Base-by-base conservation (phyloP, 495 filamentous ascomycete species). In the Clavariopsis aquatica region DNA sequence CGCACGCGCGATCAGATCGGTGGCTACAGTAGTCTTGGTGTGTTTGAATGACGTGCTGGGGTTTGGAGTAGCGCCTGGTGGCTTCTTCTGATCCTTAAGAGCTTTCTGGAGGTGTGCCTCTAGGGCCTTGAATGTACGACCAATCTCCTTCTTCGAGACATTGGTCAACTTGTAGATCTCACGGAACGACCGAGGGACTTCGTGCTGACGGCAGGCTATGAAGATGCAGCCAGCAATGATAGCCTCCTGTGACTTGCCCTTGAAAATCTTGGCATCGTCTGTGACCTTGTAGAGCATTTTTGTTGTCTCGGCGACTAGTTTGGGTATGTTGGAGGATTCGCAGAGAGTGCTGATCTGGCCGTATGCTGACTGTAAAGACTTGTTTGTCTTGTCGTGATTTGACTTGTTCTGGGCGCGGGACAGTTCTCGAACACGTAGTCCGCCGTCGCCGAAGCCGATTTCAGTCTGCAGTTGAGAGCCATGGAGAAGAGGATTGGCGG, bases 181-280 rank as follows among this genome's bases (percentile, higher is more conserved):
- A 24, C 87, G 87, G 79, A 98, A 98, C 0, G 91, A 96, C 54
- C 95, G 87, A 1, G 89, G 88, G 20, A 92, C 89, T 66, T 86
- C 84, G 71, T 87, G 88, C 76, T 96, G 91, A 34, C 94, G 92
- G 73, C 93, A 97, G 24, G 94, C 93, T 71, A 98, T 92, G 79
- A 98, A 96, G 76, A 98, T 93, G 75, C 93, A 96, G 1, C 92
- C 91, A 9, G 94, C 95, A 55, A 96, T 93, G 61, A 98, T 87
- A 49, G 91, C 91, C 68, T 98, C 93, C 62, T 91, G 89, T 0
- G 91, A 90, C 77, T 98, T 98, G 70, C 93, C 92, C 79, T 95
- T 96, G 80, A 98, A 91, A 2, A 89, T 84, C 75, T 93, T 93
- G 64, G 85, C 88, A 71, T 98, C 93, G 56, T 97, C 90, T 17